Evolutionary conservation across 1,284 basidiomycete genomes (phyloP).

Genomic region (Volvariella volvacea): DNA sequence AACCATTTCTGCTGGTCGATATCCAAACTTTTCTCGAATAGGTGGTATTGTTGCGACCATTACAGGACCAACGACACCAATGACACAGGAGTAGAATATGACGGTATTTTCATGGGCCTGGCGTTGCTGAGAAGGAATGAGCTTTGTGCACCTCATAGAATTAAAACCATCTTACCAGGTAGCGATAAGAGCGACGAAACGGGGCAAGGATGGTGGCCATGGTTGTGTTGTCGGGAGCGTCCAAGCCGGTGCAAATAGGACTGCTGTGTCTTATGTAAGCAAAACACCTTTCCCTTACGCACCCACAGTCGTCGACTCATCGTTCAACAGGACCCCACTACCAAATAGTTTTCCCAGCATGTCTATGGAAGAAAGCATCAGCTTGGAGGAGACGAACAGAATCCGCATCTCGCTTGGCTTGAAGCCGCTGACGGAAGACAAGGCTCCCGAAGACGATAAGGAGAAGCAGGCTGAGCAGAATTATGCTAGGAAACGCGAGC

Average conservation of each 20-base stretch:
- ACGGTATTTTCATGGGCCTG: conserved; percentile 90
- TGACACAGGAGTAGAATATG: conserved; percentile 81
- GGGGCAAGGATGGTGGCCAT: conserved; percentile 40
- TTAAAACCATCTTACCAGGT: conserved; percentile 29
- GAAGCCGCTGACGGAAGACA: conserved; percentile 84
- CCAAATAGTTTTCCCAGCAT: conserved; percentile 25
- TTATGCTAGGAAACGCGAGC: conserved; percentile 66
- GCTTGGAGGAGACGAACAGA: conserved; percentile 97
- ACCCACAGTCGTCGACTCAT: conserved; percentile 6
- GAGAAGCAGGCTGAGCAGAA: conserved; percentile 84
- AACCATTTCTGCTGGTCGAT: conserved; percentile 65
- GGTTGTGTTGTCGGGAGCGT: conserved; percentile 5
- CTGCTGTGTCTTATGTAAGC: conserved; percentile 20
- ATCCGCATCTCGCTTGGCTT: conserved; percentile 93
- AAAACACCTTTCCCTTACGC: conserved; percentile 12
- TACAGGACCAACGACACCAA: conserved; percentile 75
- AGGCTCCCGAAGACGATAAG: conserved; percentile 54
- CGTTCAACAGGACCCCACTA: conserved; percentile 4
- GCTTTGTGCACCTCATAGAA: neutral
- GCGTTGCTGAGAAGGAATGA: conserved; percentile 39
- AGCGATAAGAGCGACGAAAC: conserved; percentile 43
- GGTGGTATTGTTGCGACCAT: conserved; percentile 76
- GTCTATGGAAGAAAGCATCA: conserved; percentile 83
- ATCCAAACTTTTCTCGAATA: conserved; percentile 71
- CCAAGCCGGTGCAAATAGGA: neutral